These are phyloP conservation scores for Rubroshorea leprosula DNA, from an alignment of 345 rosid species.

Conservation along the genomic window DNA sequence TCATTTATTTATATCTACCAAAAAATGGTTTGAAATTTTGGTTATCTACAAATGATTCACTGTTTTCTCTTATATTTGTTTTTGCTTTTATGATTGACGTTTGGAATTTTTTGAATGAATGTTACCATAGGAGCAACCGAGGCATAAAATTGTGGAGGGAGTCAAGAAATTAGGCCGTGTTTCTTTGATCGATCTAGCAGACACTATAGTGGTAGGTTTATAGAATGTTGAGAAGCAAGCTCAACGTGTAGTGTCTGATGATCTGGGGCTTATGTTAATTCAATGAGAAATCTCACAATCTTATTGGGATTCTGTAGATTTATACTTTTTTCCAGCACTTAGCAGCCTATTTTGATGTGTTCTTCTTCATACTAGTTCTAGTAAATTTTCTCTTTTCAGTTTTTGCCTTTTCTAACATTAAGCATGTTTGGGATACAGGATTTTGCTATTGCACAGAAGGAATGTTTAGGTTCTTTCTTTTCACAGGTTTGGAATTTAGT, in stretches of 20 bases:
- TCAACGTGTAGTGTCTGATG: slow-evolving; percentile 43
- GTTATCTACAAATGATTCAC: no score
- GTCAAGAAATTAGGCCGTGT: slow-evolving; percentile 69
- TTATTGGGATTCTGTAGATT: slow-evolving; percentile 83
- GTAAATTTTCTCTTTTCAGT: neutral
- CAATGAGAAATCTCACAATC: slow-evolving; percentile 92
- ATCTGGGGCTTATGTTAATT: slow-evolving; percentile 51
- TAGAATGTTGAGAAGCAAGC: slow-evolving; percentile 96
- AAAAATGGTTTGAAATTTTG: no score
- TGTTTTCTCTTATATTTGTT: no score
- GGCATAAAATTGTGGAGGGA: slow-evolving; percentile 60
- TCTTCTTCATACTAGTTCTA: slow-evolving; percentile 10
- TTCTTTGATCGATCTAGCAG: slow-evolving; percentile 84
- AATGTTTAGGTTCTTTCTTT: slow-evolving; percentile 83
- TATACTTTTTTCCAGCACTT: slow-evolving; percentile 63
- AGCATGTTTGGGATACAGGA: slow-evolving; percentile 43
- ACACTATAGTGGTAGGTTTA: slow-evolving; percentile 75
- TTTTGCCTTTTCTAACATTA: slow-evolving; percentile 1
- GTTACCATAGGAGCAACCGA: slow-evolving; percentile 63
- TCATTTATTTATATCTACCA: no score
- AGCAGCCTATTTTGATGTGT: slow-evolving; percentile 37
- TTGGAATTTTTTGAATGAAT: neutral
- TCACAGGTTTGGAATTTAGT: slow-evolving; percentile 62
- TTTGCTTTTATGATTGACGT: neutral
- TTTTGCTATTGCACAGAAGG: slow-evolving; percentile 84